A percentile compares a stretch with the other conserved stretches of the same genome.
Evolutionary conservation across 768 basidiomycete genomes (phyloP).

Genomic region (Leucosporidium yakuticum): DNA sequence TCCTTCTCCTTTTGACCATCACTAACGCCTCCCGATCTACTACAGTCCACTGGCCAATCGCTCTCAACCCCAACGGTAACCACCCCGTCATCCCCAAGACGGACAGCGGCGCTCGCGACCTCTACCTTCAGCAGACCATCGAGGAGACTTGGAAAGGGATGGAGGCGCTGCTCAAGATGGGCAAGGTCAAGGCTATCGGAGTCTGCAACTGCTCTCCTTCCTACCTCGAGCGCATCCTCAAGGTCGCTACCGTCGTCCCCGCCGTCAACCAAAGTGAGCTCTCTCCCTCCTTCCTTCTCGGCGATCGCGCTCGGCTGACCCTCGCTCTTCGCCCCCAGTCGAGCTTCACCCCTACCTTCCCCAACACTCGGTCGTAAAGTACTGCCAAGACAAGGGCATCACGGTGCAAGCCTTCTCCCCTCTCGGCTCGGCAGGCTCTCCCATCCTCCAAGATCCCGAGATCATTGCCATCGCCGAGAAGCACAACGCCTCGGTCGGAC

Average conservation of each 20-base stretch:
- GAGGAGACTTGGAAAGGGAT: constrained; percentile 59
- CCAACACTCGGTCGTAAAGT: constrained; percentile 54
- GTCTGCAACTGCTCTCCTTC: constrained; percentile 53
- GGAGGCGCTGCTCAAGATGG: constrained; percentile 47
- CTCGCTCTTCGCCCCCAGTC: constrained; percentile 29
- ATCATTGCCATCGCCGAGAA: constrained; percentile 59
- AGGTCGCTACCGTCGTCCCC: constrained; percentile 51
- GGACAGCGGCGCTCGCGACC: no score
- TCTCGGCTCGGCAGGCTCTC: constrained; percentile 48
- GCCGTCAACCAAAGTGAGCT: constrained; percentile 65
- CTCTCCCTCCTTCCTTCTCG: constrained; percentile 48
- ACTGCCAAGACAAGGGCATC: constrained; percentile 59
- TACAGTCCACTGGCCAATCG: no score
- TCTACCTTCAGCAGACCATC: constrained; percentile 48
- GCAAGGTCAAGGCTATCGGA: constrained; percentile 74
- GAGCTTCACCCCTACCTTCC: constrained; percentile 66
- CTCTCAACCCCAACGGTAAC: no score
- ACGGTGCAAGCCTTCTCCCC: constrained; percentile 68
- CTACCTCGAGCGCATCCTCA: constrained; percentile 59
- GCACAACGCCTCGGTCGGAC: constrained; percentile 56
- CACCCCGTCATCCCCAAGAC: no score
- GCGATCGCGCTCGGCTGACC: constrained; percentile 14
- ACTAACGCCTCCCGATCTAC: no score
- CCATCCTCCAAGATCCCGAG: constrained; percentile 54
- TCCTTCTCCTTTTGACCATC: no score